phyloP scores from a whole-genome alignment of 306 rosid species.

The Castanopsis chinensis region DNA sequence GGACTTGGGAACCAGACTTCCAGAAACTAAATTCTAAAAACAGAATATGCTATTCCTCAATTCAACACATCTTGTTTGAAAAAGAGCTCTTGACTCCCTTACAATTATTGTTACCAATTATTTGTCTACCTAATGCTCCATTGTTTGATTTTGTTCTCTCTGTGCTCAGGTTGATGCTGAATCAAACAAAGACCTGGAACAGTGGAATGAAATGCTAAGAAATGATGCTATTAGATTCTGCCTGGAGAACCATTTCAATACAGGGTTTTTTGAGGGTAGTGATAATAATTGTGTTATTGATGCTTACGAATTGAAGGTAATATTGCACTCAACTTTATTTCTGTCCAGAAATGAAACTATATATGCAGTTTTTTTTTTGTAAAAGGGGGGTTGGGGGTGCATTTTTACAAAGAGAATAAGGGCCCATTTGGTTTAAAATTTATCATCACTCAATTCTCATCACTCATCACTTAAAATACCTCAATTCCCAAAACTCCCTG shows the following conservation, averaged over 20 bases:
- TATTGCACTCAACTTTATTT: constrained; percentile 1
- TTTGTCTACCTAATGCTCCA: not conserved
- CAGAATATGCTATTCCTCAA: no score
- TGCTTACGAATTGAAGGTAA: constrained; percentile 94
- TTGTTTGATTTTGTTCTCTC: constrained; percentile 11
- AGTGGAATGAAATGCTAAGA: constrained; percentile 96
- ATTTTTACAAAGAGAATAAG: constrained; percentile 7
- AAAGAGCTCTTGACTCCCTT: no score
- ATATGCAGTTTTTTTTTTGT: not conserved
- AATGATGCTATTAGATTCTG: constrained; percentile 81
- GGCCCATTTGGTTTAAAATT: no score
- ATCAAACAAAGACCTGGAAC: constrained; percentile 84
- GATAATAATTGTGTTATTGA: constrained; percentile 76
- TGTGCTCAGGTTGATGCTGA: constrained; percentile 77
- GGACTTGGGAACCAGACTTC: no score
- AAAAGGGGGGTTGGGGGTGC: not conserved
- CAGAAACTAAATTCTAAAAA: no score
- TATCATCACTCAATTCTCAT: no score
- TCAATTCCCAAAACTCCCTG: no score
- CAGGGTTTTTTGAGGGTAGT: constrained; percentile 94
- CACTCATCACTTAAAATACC: no score
- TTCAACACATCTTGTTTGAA: no score
- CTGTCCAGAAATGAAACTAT: constrained; percentile 1
- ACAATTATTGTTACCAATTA: not conserved
- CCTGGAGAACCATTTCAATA: constrained; percentile 84